Evolutionary conservation across 2,329 filamentous ascomycete species (phyloP), one percentile per base, ranked within the genome.

Genomic region (Colletotrichum spinosum): DNA sequence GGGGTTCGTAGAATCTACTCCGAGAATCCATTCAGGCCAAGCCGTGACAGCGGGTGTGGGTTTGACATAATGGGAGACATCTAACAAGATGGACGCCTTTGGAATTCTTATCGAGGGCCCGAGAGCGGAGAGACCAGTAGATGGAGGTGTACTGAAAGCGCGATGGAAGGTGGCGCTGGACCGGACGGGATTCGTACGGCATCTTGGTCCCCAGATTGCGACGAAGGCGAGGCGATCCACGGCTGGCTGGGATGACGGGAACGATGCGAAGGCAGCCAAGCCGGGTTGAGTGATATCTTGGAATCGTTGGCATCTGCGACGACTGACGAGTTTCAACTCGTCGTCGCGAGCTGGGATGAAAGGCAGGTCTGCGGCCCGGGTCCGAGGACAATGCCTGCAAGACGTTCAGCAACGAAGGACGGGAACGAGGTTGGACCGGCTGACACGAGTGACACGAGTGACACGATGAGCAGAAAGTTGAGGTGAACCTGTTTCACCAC

Each of bases 401-500:
- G n/a, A 37, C 38, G 8, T 11, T 39, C 10, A 13, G 17, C 9
- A 11, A 41, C 41, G 17, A 15, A 33, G 25, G 44, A 55, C 25
- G 25, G 25, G 25, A 46, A 42, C 52, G 37, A 50, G 41, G 48
- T 41, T 55, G 52, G 52, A 33, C 41, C 4, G 52, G 58, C 39
- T 51, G 52, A 42, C 17, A 17, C 17, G 17, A 17, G 17, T 17
- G 46, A 9, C 13, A 37, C 9, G 11, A 63, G 42, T 49, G 59
- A 66, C 52, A 63, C 56, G 59, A 63, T 37, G 37, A 51, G 51
- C 52, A 42, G 56, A 48, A 55, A 59, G 63, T 57, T 44, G 60
- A 67, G 64, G 64, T 67, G 60, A 67, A 59, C 37, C 50, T 67
- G 64, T 67, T 67, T 67, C 64, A 67, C 64, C 64, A 67, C 59